phyloP scores from a whole-genome alignment of 208 protist species.

The Leptomonas seymouri region DNA sequence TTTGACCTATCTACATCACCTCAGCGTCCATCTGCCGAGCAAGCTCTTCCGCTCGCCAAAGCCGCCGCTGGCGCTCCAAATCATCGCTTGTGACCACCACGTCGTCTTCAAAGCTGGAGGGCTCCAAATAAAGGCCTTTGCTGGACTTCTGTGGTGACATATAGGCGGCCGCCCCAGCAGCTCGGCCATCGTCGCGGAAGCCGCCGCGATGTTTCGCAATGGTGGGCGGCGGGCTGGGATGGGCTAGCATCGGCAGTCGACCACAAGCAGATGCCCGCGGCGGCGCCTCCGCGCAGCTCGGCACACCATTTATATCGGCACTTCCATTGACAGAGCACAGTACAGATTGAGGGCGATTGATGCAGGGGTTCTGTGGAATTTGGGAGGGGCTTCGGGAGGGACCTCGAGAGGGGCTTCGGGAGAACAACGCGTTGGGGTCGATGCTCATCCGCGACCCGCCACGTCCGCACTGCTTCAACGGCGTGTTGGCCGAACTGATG shows the following conservation, averaged over 20 bases:
- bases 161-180: not conserved
- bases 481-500: slow-evolving; percentile 12
- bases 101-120: not conserved
- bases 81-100: not conserved
- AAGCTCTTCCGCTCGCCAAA: slow-evolving; percentile 10
- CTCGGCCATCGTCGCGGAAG: slow-evolving; percentile 13
- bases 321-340: not conserved
- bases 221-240: not conserved
- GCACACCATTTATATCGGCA: not conserved
- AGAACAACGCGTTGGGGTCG: too few relatives aligned
- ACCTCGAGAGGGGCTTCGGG: too few relatives aligned
- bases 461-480: not conserved
- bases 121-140: slow-evolving; percentile 2
- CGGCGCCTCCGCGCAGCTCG: not conserved
- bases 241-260: slow-evolving; percentile 9
- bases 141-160: too few relatives aligned
- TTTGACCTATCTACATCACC: not conserved
- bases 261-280: not conserved
- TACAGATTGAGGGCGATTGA: not conserved
- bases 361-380: not conserved
- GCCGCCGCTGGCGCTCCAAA: slow-evolving; percentile 17
- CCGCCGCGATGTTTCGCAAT: not conserved
- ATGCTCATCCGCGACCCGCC: too few relatives aligned
- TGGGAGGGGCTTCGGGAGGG: not conserved
- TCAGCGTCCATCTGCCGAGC: slow-evolving; percentile 9